Evolutionary conservation across 768 basidiomycete species (phyloP).

Genomic region (Heimioporus sp.): DNA sequence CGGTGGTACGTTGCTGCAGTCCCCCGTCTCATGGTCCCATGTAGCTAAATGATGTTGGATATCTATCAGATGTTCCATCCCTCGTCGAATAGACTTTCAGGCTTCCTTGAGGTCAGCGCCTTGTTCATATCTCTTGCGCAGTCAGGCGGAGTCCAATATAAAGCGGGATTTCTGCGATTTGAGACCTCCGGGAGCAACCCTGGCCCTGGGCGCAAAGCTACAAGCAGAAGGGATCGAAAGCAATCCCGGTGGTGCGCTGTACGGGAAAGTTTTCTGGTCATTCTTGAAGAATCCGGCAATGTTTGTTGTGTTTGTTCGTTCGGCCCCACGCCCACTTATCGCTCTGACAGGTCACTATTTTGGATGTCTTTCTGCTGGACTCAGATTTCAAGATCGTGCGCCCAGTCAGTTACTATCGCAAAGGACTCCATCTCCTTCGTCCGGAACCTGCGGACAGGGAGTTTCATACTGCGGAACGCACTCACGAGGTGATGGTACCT

Average conservation of each 20-base stretch:
- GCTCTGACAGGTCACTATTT: slow-evolving; percentile 61
- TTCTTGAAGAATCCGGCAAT: slow-evolving; percentile 83
- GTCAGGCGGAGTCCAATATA: slow-evolving; percentile 84
- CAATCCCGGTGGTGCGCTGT: slow-evolving; percentile 88
- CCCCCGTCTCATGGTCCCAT: neutral
- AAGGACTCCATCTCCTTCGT: slow-evolving; percentile 71
- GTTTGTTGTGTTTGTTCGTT: slow-evolving; percentile 39
- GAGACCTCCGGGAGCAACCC: slow-evolving; percentile 50
- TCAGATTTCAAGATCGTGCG: slow-evolving; percentile 84
- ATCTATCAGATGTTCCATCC: slow-evolving; percentile 87
- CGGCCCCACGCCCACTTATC: neutral
- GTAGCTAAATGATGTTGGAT: slow-evolving; percentile 5
- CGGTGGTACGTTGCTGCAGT: slow-evolving; percentile 62
- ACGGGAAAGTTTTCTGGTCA: slow-evolving; percentile 88
- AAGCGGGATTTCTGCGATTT: slow-evolving; percentile 80
- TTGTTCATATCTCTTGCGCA: slow-evolving; percentile 78
- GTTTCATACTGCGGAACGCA: slow-evolving; percentile 16
- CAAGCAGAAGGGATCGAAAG: slow-evolving; percentile 55
- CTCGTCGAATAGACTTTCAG: slow-evolving; percentile 81
- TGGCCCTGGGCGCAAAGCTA: slow-evolving; percentile 65
- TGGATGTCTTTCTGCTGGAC: slow-evolving; percentile 94
- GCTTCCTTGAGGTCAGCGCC: slow-evolving; percentile 90
- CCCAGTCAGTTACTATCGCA: slow-evolving; percentile 87
- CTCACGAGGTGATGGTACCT: slow-evolving; percentile 17
- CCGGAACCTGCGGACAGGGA: slow-evolving; percentile 29